Evolutionary conservation across 1,284 basidiomycete genomes (phyloP).

Genomic region (Leccinum solheimii): DNA sequence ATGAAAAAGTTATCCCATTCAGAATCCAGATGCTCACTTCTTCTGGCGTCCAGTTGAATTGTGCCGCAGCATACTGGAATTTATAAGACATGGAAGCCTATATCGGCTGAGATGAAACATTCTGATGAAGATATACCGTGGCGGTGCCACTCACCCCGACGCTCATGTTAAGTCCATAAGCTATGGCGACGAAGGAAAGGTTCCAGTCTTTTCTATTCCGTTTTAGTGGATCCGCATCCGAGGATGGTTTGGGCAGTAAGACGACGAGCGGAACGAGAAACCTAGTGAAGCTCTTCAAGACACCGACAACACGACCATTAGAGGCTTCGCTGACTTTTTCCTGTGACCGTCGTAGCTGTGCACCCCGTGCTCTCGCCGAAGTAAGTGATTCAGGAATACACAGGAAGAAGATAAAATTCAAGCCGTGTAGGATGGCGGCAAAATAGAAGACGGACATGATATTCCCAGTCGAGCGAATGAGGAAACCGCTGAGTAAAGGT

Average conservation of each 20-base stretch:
- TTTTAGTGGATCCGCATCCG: conserved; percentile 40
- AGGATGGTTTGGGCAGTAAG: conserved; percentile 52
- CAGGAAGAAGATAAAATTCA: conserved; percentile 54
- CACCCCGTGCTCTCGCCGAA: conserved; percentile 25
- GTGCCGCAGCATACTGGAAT: conserved; percentile 68
- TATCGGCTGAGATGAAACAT: not conserved
- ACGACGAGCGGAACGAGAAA: conserved; percentile 69
- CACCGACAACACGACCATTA: not conserved
- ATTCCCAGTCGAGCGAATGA: conserved; percentile 58
- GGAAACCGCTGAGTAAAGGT: conserved; percentile 66
- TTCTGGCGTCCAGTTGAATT: conserved; percentile 75
- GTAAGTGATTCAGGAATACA: conserved; percentile 73
- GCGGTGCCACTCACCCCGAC: conserved; percentile 50
- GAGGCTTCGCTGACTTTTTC: conserved; percentile 6
- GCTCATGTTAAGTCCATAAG: conserved; percentile 54
- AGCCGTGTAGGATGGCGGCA: conserved; percentile 46
- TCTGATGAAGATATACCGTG: not conserved
- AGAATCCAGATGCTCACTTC: conserved; percentile 45
- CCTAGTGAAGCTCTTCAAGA: conserved; percentile 43
- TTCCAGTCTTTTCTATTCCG: conserved; percentile 63
- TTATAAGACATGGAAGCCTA: conserved; percentile 67
- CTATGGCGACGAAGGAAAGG: conserved; percentile 56
- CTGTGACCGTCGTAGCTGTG: conserved; percentile 17
- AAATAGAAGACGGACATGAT: conserved; percentile 75
- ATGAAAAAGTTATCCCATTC: not conserved